These are phyloP conservation scores for Casuarina equisetifolia DNA, from an alignment of 306 rosid species.

Conservation along the genomic window DNA sequence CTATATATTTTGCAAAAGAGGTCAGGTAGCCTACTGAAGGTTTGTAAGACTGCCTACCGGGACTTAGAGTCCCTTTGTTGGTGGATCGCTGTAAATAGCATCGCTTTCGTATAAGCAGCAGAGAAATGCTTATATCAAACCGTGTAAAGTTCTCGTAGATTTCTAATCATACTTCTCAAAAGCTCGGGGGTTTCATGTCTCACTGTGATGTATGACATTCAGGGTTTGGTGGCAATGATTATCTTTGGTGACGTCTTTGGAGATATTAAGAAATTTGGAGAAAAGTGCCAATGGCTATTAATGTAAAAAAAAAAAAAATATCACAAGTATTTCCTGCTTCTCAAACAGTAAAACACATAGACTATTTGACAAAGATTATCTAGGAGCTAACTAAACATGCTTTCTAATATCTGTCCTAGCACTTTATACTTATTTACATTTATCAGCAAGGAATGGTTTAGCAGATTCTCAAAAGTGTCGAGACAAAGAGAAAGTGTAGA, in stretches of 20 bases:
- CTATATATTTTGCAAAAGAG: background rate
- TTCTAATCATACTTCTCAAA: background rate
- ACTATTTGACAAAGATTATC: background rate
- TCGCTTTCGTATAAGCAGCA: background rate
- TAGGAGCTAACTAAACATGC: conserved; percentile 1
- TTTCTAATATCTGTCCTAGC: background rate
- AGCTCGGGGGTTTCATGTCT: background rate
- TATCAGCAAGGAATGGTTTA: background rate
- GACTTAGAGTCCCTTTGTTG: background rate
- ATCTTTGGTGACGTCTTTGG: background rate
- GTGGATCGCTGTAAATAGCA: background rate
- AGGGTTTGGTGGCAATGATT: conserved; percentile 7
- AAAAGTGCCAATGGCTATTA: background rate
- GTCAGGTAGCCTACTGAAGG: background rate
- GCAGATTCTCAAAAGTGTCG: background rate
- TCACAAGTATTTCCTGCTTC: conserved; percentile 12
- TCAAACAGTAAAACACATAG: background rate
- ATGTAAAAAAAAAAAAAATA: conserved; percentile 3
- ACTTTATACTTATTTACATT: background rate
- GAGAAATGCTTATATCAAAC: background rate
- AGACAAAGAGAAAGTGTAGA: conserved; percentile 15
- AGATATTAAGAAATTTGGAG: background rate
- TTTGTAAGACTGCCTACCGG: background rate
- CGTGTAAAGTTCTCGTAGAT: background rate
- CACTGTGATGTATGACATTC: background rate